These are phyloP conservation scores for Monilinia vaccinii-corymbosi DNA, from an alignment of 2,329 filamentous ascomycete species.

Conservation along the genomic window DNA sequence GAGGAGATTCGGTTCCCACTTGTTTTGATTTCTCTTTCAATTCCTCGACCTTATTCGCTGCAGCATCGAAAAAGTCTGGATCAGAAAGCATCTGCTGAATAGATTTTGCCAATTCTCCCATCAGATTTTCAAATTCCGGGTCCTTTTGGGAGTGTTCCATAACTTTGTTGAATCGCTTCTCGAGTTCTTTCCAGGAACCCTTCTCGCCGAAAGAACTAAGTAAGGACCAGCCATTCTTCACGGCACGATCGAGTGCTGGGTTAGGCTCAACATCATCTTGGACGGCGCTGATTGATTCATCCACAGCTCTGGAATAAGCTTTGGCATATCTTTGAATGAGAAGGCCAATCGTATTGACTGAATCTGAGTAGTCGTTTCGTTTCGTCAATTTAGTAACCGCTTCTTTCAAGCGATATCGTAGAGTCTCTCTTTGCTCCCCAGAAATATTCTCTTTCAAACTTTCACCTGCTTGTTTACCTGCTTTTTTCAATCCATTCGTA, in stretches of 20 bases:
- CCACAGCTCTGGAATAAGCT: constrained; percentile 64
- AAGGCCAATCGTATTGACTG: constrained; percentile 67
- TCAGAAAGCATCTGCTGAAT: constrained; percentile 77
- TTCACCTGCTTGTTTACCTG: constrained; percentile 50
- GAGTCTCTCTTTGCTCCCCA: constrained; percentile 61
- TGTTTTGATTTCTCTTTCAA: constrained; percentile 49
- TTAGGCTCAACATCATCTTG: constrained; percentile 68
- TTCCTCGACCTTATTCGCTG: constrained; percentile 42
- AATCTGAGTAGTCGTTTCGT: constrained; percentile 75
- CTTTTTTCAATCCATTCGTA: constrained; percentile 36
- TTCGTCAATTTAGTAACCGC: constrained; percentile 66
- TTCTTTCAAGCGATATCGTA: constrained; percentile 68
- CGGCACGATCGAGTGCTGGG: constrained; percentile 61
- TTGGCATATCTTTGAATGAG: constrained; percentile 71
- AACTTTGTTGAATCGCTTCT: constrained; percentile 58
- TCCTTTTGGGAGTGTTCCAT: constrained; percentile 67
- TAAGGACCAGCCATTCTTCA: constrained; percentile 73
- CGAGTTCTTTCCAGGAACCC: constrained; percentile 66
- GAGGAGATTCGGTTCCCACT: constrained; percentile 55
- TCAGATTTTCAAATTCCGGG: constrained; percentile 71
- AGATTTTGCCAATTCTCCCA: constrained; percentile 63
- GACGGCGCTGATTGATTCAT: constrained; percentile 55
- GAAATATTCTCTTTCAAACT: constrained; percentile 67
- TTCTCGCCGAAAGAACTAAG: constrained; percentile 69
- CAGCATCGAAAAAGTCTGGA: constrained; percentile 74